phyloP scores from a whole-genome alignment of 306 rosid genomes.

The Canavalia gladiata region DNA sequence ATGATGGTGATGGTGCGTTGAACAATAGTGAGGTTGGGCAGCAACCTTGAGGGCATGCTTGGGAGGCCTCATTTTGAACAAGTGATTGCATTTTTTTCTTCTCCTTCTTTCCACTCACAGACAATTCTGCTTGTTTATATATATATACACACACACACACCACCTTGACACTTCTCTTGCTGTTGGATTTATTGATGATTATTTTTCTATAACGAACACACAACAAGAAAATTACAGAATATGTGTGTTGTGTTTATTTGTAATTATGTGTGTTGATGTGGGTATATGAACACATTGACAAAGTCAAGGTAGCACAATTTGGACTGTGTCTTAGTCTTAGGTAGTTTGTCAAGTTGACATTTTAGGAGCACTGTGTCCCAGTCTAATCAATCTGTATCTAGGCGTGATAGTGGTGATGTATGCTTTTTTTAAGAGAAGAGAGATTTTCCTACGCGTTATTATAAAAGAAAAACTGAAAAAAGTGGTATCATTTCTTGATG shows the following conservation, averaged over 20 bases:
- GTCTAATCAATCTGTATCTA: conserved; percentile 13
- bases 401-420: conserved; percentile 17
- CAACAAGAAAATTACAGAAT: conserved; percentile 30
- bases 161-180: not conserved
- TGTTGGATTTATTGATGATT: conserved; percentile 32
- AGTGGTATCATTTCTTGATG: conserved; percentile 1
- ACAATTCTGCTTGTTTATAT: conserved; percentile 44
- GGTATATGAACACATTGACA: conserved; percentile 52
- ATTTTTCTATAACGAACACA: conserved; percentile 9
- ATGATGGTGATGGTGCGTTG: conserved; percentile 53
- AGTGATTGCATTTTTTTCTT: conserved; percentile 60
- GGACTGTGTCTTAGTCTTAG: conserved; percentile 48
- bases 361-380: conserved; percentile 40
- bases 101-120: conserved; percentile 26
- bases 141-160: conserved; percentile 2
- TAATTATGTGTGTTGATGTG: conserved; percentile 33
- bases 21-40: conserved; percentile 65
- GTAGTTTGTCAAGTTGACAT: conserved; percentile 40
- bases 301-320: conserved; percentile 48
- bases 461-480: not conserved
- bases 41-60: conserved; percentile 69
- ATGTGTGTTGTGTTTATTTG: conserved; percentile 38
- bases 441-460: conserved; percentile 18
- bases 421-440: not conserved
- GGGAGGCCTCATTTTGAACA: conserved; percentile 59